Evolutionary conservation across 108 stramenopile genomes (phyloP).

Genomic region (Tribonema minus): DNA sequence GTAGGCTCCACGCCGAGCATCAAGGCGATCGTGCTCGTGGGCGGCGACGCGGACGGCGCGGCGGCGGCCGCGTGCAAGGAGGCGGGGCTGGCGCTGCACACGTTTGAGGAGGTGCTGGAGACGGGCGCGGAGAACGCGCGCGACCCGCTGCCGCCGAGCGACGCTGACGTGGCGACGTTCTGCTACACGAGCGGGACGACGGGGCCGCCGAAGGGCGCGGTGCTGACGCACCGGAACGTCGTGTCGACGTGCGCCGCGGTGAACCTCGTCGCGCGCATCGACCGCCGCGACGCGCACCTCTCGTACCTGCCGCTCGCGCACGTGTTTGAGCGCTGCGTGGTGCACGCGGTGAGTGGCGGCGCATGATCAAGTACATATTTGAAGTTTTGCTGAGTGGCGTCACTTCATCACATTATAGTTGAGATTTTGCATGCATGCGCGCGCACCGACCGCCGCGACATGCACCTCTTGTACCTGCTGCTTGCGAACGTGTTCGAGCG

Average conservation of each 20-base stretch:
- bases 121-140: background rate
- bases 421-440: background rate
- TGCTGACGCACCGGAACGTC: conserved; percentile 81
- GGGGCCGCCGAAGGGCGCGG: conserved; percentile 78
- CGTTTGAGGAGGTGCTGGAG: background rate
- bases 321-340: conserved; percentile 75
- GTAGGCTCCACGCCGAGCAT: background rate
- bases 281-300: conserved; percentile 69
- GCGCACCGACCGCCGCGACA: conserved; percentile 49
- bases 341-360: conserved; percentile 63
- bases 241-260: background rate
- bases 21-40: background rate
- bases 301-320: conserved; percentile 88
- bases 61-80: background rate
- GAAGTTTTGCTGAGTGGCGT: too few relatives aligned
- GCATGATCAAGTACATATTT: conserved; percentile 13
- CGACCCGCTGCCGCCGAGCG: background rate
- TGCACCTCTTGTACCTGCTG: conserved; percentile 85
- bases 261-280: background rate
- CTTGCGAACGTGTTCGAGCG: conserved; percentile 88
- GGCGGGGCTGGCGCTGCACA: background rate
- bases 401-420: too few relatives aligned
- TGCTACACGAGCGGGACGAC: conserved; percentile 55
- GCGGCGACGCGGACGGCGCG: background rate
- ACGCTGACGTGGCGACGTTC: background rate